Evolutionary conservation across 495 filamentous ascomycete genomes (phyloP), one percentile per base, ranked within the genome.

Genomic region (Penicillium dipodomyicola): DNA sequence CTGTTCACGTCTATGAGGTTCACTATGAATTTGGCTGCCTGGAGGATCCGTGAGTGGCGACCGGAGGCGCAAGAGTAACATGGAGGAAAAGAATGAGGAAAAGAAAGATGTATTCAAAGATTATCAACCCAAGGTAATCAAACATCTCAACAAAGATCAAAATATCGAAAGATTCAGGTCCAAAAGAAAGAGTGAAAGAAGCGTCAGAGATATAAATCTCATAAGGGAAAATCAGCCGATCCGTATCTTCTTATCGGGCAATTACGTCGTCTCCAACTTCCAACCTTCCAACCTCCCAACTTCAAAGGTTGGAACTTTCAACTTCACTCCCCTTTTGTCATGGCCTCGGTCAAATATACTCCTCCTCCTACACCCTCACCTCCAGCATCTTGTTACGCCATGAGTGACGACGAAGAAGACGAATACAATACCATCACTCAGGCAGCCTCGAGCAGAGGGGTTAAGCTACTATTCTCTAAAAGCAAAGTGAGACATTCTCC

Each of bases 401-500:
- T 97, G 77, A 96, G 92, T 71, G 94, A 98, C 73, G 91, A 96
- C 59, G 91, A 96, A 45, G 95, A 98, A 72, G 87, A 85, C 60
- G 94, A 92, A 60, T 98, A 98, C 74, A 90, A 92, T 68, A 97
- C 92, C 22, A 94, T 98, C 71, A 90, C 91, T 10, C 91, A 95
- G 69, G 85, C 86, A 14, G 82, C 77, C 52, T 84, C 87, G 1
- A 87, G 89, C 2, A 83, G 85, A 57, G 93, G 94, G 6, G 95
- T 98, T 41, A 98, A 97, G 76, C 78, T 98, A n/a, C 76, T 98
- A 25, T 97, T 87, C 65, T 92, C 91, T 23, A 98, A 98, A 74
- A 96, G 92, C 86, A 98, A 98, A 79, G 90, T 87, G 60, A 37
- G 78, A 44, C 39, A 41, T 8, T 37, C 5, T 15, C 37, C n/a